A percentile compares a stretch with the other conserved stretches of the same genome.
phyloP scores from a whole-genome alignment of 371 early-diverging fungal species.

The Enterocytospora artemiae region DNA sequence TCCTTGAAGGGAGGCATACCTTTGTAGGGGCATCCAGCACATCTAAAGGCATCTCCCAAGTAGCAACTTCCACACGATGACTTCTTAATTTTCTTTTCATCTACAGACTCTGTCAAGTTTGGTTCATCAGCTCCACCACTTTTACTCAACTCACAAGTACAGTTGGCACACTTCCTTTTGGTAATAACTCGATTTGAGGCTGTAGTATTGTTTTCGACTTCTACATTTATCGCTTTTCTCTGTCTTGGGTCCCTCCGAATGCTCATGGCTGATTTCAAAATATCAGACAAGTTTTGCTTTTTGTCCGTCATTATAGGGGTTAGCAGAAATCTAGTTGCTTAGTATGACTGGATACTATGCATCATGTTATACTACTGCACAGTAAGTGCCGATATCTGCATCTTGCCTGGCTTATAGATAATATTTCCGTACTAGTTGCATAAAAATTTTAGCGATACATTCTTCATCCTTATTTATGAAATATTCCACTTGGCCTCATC shows the following conservation, averaged over 20 bases:
- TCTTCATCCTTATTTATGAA: too few species aligned
- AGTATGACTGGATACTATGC: too few species aligned
- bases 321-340: too few species aligned
- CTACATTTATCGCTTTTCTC: not conserved
- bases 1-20: constrained; percentile 95
- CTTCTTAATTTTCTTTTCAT: constrained; percentile 1
- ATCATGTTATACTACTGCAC: not conserved
- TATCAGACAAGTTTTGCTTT: constrained; percentile 1
- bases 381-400: not conserved
- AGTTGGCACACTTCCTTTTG: constrained; percentile 50
- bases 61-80: constrained; percentile 69
- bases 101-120: not conserved
- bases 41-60: constrained; percentile 95
- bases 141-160: constrained; percentile 45
- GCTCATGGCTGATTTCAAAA: not conserved
- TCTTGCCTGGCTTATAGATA: not conserved
- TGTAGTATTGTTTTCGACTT: not conserved
- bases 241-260: constrained; percentile 8
- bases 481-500: constrained; percentile 27
- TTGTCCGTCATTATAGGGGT: too few species aligned
- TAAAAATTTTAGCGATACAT: not conserved
- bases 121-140: not conserved
- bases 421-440: not conserved
- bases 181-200: not conserved
- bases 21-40: constrained; percentile 83